Evolutionary conservation across 169 alveolate species (phyloP).

Genomic region (Babesia divergens): DNA sequence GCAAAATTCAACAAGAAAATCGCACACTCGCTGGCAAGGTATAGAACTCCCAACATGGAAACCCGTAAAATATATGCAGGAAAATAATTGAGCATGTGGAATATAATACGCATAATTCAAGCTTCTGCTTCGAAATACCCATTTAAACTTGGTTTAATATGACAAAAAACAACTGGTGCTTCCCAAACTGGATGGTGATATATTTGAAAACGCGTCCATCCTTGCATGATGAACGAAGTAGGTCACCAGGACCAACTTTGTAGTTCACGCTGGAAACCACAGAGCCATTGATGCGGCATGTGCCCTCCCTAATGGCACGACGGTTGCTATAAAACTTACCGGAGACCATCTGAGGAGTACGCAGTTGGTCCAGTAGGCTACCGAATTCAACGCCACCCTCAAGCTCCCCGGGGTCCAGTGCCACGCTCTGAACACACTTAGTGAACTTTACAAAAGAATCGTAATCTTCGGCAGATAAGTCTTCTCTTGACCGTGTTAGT

Average conservation of each 20-base stretch:
- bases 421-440: conserved; percentile 20
- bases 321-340: conserved; percentile 44
- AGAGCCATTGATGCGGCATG: conserved; percentile 45
- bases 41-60: background rate
- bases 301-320: conserved; percentile 54
- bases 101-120: background rate
- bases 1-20: background rate
- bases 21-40: conserved; percentile 18
- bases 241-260: conserved; percentile 20
- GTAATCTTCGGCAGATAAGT: conserved; percentile 10
- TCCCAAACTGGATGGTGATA: conserved; percentile 45
- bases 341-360: conserved; percentile 32
- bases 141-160: background rate
- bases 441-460: conserved; percentile 15
- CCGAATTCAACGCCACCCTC: conserved; percentile 24
- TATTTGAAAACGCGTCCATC: conserved; percentile 19
- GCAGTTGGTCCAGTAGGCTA: conserved; percentile 35
- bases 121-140: conserved; percentile 37
- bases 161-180: conserved; percentile 40
- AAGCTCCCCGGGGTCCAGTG: conserved; percentile 7
- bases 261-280: conserved; percentile 12
- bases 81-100: conserved; percentile 26
- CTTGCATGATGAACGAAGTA: conserved; percentile 2
- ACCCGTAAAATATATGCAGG: background rate
- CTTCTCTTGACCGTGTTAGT: background rate